phyloP scores from a whole-genome alignment of 768 basidiomycete species.

The Trametes coccinea region DNA sequence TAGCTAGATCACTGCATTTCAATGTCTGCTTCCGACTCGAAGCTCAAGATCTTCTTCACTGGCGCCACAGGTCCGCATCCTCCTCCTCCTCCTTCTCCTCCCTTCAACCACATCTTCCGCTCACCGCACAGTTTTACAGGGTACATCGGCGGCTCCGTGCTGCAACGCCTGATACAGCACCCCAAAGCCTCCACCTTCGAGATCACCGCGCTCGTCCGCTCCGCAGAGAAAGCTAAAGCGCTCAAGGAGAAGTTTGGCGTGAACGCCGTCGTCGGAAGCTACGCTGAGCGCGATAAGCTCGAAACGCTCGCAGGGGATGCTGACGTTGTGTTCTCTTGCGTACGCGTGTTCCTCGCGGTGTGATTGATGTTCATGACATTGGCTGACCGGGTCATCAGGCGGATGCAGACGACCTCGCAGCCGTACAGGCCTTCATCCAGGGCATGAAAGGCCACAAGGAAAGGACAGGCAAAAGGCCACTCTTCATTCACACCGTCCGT shows the following conservation, averaged over 20 bases:
- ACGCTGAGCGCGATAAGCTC: constrained; percentile 39
- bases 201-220: constrained; percentile 49
- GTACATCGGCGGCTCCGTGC: constrained; percentile 57
- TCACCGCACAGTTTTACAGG: constrained; percentile 35
- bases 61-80: constrained; percentile 42
- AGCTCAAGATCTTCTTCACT: constrained; percentile 43
- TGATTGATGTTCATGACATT: too few relatives aligned
- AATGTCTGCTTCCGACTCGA: constrained; percentile 1
- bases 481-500: constrained; percentile 63
- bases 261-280: constrained; percentile 23
- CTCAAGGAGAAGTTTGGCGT: constrained; percentile 23
- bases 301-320: constrained; percentile 41
- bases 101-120: not conserved
- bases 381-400: constrained; percentile 33
- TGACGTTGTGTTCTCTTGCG: constrained; percentile 35
- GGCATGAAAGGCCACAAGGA: constrained; percentile 51
- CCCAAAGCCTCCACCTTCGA: constrained; percentile 42
- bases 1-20: not conserved
- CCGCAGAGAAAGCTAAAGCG: constrained; percentile 36
- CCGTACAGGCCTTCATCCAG: constrained; percentile 46
- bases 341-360: not conserved
- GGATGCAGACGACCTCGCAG: constrained; percentile 47
- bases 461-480: constrained; percentile 42
- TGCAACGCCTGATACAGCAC: constrained; percentile 47
- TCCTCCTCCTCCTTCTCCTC: not conserved